Conservation (phyloP, 495 filamentous ascomycete species). For the Daldinia loculata region DNA sequence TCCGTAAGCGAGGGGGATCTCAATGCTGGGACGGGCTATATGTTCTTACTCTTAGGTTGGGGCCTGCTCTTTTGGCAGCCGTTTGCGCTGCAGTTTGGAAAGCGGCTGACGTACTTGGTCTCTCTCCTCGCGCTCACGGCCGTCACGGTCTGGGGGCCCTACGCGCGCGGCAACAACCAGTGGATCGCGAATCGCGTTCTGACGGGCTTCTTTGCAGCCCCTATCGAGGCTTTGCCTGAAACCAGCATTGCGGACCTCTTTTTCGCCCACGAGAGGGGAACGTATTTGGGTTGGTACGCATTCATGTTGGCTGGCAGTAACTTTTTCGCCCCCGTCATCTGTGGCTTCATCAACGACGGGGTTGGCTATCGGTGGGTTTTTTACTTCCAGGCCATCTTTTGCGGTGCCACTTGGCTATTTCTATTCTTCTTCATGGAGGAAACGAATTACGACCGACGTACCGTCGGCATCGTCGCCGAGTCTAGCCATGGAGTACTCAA, state of each 20-base stretch:
- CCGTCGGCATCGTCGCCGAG: slow-evolving; percentile 41
- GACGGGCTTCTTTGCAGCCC: slow-evolving; percentile 70
- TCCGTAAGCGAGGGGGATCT: slow-evolving; percentile 58
- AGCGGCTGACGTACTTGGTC: slow-evolving; percentile 68
- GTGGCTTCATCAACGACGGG: slow-evolving; percentile 72
- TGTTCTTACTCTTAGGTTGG: slow-evolving; percentile 71
- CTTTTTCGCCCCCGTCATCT: slow-evolving; percentile 71
- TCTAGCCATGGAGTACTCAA: slow-evolving; percentile 17
- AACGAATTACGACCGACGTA: slow-evolving; percentile 65
- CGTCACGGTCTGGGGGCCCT: slow-evolving; percentile 58
- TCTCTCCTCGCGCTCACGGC: slow-evolving; percentile 61
- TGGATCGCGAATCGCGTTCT: slow-evolving; percentile 71
- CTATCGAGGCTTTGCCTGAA: slow-evolving; percentile 70
- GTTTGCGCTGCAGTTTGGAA: slow-evolving; percentile 71
- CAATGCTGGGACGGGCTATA: slow-evolving; percentile 68
- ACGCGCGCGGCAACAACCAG: slow-evolving; percentile 62
- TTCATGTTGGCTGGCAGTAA: slow-evolving; percentile 70
- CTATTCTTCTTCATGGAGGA: slow-evolving; percentile 77
- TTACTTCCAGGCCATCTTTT: slow-evolving; percentile 71
- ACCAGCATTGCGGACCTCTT: slow-evolving; percentile 71
- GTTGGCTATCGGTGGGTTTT: slow-evolving; percentile 71
- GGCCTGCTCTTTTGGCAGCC: slow-evolving; percentile 75
- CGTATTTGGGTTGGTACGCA: slow-evolving; percentile 71
- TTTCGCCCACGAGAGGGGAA: slow-evolving; percentile 72
- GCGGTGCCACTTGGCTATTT: slow-evolving; percentile 62